phyloP scores from a whole-genome alignment of 306 rosid species.

The Betula pendula region DNA sequence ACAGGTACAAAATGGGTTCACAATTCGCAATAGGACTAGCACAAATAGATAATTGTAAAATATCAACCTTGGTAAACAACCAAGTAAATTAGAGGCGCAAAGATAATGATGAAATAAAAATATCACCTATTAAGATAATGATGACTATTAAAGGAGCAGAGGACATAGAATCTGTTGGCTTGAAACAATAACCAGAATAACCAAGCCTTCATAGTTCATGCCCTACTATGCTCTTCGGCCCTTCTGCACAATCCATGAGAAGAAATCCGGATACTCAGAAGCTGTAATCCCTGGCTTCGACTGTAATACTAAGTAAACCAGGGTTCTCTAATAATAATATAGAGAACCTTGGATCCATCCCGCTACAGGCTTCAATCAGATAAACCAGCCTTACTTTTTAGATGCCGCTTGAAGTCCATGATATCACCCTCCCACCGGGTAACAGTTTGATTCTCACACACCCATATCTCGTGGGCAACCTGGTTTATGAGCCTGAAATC shows the following conservation, averaged over 20 bases:
- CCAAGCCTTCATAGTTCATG: conserved; percentile 33
- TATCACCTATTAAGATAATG: background rate
- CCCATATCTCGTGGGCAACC: conserved; percentile 97
- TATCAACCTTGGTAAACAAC: conserved; percentile 35
- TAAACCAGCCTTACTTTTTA: conserved; percentile 76
- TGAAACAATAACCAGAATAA: conserved; percentile 30
- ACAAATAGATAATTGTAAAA: conserved; percentile 7
- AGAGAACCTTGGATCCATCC: background rate
- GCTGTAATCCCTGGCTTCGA: conserved; percentile 23
- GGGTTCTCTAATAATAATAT: conserved; percentile 12
- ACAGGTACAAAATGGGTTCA: conserved; percentile 27
- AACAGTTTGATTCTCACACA: conserved; percentile 82
- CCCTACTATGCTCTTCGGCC: conserved; percentile 21
- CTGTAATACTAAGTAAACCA: conserved; percentile 16
- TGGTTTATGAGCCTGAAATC: conserved; percentile 99
- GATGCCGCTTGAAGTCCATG: conserved; percentile 86
- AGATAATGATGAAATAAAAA: conserved; percentile 22
- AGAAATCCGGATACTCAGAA: conserved; percentile 22
- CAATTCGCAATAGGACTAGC: conserved; percentile 5
- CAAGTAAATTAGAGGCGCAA: conserved; percentile 22
- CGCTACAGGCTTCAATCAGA: conserved; percentile 43
- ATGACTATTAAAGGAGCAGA: conserved; percentile 17
- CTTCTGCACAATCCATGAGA: conserved; percentile 22
- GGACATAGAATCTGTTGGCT: conserved; percentile 28
- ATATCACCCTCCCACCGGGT: conserved; percentile 93